Percentiles rank a stretch among this genome's conserved stretches.
These are phyloP conservation scores for Xerocomellus chrysenteron DNA, from an alignment of 768 basidiomycete species.

Conservation along the genomic window DNA sequence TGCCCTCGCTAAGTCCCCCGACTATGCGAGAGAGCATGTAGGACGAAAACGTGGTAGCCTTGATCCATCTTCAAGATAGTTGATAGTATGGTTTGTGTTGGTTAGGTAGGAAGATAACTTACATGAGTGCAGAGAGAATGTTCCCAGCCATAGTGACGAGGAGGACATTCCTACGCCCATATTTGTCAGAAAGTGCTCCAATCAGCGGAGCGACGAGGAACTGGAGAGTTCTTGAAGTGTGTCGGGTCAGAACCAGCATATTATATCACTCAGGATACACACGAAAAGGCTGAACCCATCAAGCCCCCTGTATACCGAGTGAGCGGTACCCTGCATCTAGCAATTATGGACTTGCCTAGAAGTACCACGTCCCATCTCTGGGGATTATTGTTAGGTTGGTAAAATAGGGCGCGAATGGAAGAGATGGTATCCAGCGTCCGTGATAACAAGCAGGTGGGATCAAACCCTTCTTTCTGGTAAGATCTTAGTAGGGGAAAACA, in stretches of 20 bases:
- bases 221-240: slow-evolving; percentile 65
- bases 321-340: background rate
- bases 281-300: slow-evolving; percentile 94
- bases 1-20: slow-evolving; percentile 94
- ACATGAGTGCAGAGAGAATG: slow-evolving; percentile 85
- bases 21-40: slow-evolving; percentile 89
- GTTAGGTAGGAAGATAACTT: slow-evolving; percentile 29
- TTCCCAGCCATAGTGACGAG: slow-evolving; percentile 92
- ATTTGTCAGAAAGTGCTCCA: slow-evolving; percentile 82
- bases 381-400: slow-evolving; percentile 57
- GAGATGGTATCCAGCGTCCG: slow-evolving; percentile 69
- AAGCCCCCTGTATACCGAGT: slow-evolving; percentile 59
- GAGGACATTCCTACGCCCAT: slow-evolving; percentile 83
- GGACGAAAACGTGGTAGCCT: slow-evolving; percentile 86
- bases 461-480: slow-evolving; percentile 65
- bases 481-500: background rate
- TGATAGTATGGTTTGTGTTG: background rate
- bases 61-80: slow-evolving; percentile 65
- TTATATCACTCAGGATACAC: slow-evolving; percentile 39
- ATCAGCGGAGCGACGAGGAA: slow-evolving; percentile 82
- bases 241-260: slow-evolving; percentile 33
- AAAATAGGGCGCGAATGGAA: slow-evolving; percentile 61
- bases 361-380: slow-evolving; percentile 93
- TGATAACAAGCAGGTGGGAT: slow-evolving; percentile 70
- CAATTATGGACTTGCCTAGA: slow-evolving; percentile 53